These are phyloP conservation scores for Lentinula guzmanii DNA, from an alignment of 768 basidiomycete species.

Conservation along the genomic window DNA sequence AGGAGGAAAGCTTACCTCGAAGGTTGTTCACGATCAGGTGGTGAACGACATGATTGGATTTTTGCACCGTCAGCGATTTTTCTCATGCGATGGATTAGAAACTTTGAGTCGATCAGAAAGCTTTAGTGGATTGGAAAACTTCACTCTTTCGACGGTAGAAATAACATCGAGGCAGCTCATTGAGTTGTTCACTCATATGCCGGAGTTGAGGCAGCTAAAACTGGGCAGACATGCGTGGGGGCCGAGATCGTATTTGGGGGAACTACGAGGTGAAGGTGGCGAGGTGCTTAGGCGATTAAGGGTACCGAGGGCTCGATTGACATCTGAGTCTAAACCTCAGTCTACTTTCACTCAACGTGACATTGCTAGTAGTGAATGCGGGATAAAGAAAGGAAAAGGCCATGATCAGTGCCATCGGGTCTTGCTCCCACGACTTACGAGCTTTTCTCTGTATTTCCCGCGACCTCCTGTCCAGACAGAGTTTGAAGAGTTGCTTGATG, in stretches of 20 bases:
- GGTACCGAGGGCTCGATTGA: not conserved
- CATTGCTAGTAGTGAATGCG: too few relatives aligned
- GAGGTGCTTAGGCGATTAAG: not conserved
- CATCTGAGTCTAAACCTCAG: too few relatives aligned
- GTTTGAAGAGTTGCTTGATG: not conserved
- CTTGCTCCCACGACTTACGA: not conserved
- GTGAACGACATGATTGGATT: not conserved
- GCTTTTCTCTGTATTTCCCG: not conserved
- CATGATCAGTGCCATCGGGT: not conserved
- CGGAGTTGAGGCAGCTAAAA: not conserved
- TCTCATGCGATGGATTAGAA: not conserved
- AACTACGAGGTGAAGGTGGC: not conserved
- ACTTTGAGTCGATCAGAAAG: not conserved
- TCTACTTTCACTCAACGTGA: too few relatives aligned
- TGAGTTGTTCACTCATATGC: not conserved
- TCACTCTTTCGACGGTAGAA: not conserved
- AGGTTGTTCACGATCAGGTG: not conserved
- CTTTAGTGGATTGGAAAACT: not conserved
- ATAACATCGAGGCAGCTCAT: not conserved
- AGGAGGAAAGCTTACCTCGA: not conserved
- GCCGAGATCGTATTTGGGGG: not conserved
- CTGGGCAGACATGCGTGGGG: not conserved
- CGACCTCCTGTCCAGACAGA: not conserved
- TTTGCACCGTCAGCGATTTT: not conserved
- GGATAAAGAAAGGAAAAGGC: not conserved